A percentile compares a stretch with the other conserved stretches of the same genome.
phyloP scores from a whole-genome alignment of 495 filamentous ascomycete species.

The Podospora comata region DNA sequence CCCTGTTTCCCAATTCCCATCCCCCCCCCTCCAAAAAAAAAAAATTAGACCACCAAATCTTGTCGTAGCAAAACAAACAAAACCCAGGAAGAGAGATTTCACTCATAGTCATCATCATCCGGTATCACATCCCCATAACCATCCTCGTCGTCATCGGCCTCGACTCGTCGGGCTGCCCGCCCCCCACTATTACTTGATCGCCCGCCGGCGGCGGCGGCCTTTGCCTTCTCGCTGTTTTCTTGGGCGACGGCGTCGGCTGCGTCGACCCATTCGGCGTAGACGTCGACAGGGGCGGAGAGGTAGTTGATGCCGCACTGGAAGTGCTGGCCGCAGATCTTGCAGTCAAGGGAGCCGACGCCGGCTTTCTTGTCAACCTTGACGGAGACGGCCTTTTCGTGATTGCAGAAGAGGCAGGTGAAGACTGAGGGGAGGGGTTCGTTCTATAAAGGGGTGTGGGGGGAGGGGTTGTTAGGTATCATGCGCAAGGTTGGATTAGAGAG shows the following conservation, averaged over 20 bases:
- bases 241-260: slow-evolving; percentile 63
- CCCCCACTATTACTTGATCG: slow-evolving; percentile 7
- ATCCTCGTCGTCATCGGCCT: slow-evolving; percentile 46
- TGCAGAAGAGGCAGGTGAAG: slow-evolving; percentile 98
- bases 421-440: slow-evolving; percentile 79
- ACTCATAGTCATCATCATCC: slow-evolving; percentile 46
- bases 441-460: slow-evolving; percentile 45
- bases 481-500: neutral
- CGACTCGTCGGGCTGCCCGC: slow-evolving; percentile 26
- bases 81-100: neutral
- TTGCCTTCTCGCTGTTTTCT: slow-evolving; percentile 27
- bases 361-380: slow-evolving; percentile 91
- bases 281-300: slow-evolving; percentile 84
- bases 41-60: neutral
- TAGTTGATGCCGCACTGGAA: slow-evolving; percentile 93
- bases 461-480: slow-evolving; percentile 1
- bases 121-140: slow-evolving; percentile 42
- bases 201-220: neutral
- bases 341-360: slow-evolving; percentile 76
- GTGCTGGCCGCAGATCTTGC: slow-evolving; percentile 88
- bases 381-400: slow-evolving; percentile 86
- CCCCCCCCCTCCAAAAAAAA: neutral
- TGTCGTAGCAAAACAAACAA: neutral
- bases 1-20: neutral
- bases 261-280: slow-evolving; percentile 98